Percentiles rank a stretch among this genome's conserved stretches.
phyloP scores from a whole-genome alignment of 2,329 filamentous ascomycete genomes.

The Tolypocladium nubicola region DNA sequence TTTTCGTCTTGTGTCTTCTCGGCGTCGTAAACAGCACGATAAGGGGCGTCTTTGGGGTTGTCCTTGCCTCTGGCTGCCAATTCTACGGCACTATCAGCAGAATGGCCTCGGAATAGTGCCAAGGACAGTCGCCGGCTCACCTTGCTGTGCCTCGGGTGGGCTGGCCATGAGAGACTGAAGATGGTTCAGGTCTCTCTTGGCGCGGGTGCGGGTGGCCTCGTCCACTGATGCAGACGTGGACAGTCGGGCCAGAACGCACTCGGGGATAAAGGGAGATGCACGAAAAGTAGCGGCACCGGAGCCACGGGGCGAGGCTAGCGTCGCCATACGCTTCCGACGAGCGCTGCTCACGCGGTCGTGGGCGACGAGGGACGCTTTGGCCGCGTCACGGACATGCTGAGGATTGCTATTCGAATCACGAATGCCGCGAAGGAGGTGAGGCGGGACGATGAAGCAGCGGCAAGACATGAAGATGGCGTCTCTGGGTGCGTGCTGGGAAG shows the following conservation, averaged over 20 bases:
- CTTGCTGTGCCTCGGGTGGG: conserved; percentile 9
- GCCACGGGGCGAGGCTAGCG: conserved; percentile 21
- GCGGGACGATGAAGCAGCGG: conserved; percentile 32
- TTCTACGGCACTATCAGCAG: conserved; percentile 6
- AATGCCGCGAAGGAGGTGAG: conserved; percentile 33
- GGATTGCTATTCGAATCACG: conserved; percentile 26
- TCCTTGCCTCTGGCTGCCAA: conserved; percentile 5
- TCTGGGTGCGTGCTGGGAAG: neutral
- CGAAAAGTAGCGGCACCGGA: neutral
- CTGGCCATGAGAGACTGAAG: conserved; percentile 18
- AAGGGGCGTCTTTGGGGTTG: conserved; percentile 15
- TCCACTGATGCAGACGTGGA: conserved; percentile 26
- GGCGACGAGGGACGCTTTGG: conserved; percentile 22
- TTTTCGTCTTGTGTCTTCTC: conserved; percentile 23
- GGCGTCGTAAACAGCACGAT: conserved; percentile 35
- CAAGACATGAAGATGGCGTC: conserved; percentile 6
- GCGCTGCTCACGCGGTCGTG: conserved; percentile 18
- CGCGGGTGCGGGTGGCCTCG: conserved; percentile 23
- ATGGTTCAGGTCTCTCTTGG: conserved; percentile 28
- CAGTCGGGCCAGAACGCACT: conserved; percentile 26
- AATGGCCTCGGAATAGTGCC: neutral
- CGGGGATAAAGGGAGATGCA: conserved; percentile 25
- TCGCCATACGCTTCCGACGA: conserved; percentile 23
- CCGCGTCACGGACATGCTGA: conserved; percentile 23
- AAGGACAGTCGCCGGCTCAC: conserved; percentile 10